These are phyloP conservation scores for Suillus spraguei DNA, from an alignment of 768 basidiomycete species.

Conservation along the genomic window DNA sequence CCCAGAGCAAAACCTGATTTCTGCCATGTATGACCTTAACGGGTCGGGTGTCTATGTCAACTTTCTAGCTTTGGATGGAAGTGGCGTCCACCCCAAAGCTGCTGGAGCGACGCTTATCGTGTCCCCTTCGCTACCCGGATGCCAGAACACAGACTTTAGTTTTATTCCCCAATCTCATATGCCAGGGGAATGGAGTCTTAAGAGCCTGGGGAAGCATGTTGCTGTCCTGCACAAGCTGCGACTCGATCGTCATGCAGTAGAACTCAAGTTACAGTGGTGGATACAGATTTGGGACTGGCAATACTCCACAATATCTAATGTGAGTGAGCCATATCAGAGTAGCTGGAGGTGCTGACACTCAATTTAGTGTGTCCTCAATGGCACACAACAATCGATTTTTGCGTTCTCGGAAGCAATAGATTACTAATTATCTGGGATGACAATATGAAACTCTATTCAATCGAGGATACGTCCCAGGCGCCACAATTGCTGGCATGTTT, in stretches of 20 bases:
- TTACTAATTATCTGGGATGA: background rate
- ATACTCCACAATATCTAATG: background rate
- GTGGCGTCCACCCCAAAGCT: background rate
- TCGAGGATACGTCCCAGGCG: background rate
- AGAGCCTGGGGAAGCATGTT: background rate
- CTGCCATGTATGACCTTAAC: background rate
- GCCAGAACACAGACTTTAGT: background rate
- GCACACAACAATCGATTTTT: background rate
- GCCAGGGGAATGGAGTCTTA: background rate
- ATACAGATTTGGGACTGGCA: background rate
- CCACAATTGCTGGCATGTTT: background rate
- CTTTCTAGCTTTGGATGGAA: background rate
- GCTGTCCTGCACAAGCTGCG: background rate
- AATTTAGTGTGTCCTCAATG: background rate
- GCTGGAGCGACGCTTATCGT: background rate
- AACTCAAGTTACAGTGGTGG: background rate
- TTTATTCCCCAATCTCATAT: too few relatives aligned
- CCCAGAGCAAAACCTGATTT: background rate
- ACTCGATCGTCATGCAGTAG: too few relatives aligned
- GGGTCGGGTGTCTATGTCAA: background rate
- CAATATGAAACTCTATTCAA: background rate
- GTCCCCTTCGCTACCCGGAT: background rate
- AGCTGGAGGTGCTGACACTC: background rate
- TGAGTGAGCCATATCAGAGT: background rate
- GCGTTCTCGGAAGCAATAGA: background rate